Base-by-base conservation (phyloP, 2,329 filamentous ascomycete species). In the Apiospora sp. region DNA sequence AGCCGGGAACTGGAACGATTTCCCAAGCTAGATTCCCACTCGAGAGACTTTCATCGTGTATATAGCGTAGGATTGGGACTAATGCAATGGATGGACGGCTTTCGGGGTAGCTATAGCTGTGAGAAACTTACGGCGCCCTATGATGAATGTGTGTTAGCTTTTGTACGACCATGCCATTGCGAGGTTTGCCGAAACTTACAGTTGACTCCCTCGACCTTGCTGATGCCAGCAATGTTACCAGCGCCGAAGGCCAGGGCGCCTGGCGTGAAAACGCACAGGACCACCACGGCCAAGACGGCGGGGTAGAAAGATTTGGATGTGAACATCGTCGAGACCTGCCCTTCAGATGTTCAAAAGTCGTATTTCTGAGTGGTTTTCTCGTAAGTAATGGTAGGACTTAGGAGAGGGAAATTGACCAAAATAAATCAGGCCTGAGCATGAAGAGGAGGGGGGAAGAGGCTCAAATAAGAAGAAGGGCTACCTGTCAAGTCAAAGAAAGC, bases 151-250 rank as follows among this genome's bases (percentile, higher is more conserved):
- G 34, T 37, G 37, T 27, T 41, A 67, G 46, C n/a, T 37, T n/a
- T 41, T 64, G 30, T 49, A 58, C 37, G 30, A 4, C 27, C 24
- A 72, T 43, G 34, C 44, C 44, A 19, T 24, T 46, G 4, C 43
- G 3, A 27, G 43, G 48, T 22, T 30, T 64, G 22, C 41, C 13
- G 67, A 44, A 7, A 83, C 89, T 74, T 78, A 92, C 91, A 97
- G 82, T 97, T 97, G 81, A 94, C 88, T 76, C 94, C 94, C 82
- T 96, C 94, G 71, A 97, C 88, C 81, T 92, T 92, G 79, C 94
- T 93, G 74, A 94, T 88, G 72, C 92, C 91, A 58, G 93, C 94
- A 81, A 97, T 96, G 83, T 97, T 97, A 74, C 95, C 95, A 78
- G 94, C 94, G 76, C 94, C 94, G 80, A 97, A 97, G 71, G 93